phyloP scores from a whole-genome alignment of 257 asterid genomes.

The Ehretia macrophylla region DNA sequence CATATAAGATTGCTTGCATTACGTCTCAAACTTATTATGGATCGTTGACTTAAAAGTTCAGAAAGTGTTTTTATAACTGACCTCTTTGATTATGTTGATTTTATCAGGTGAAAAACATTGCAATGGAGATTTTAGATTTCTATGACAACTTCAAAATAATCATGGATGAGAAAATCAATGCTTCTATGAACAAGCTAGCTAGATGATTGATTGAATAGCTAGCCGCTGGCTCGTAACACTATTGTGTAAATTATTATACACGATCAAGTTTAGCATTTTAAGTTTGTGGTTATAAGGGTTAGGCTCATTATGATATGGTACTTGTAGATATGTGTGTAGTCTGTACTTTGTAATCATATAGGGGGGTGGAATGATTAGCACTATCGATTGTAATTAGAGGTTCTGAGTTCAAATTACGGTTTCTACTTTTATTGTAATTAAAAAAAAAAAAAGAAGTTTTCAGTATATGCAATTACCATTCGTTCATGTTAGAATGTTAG shows the following conservation, averaged over 20 bases:
- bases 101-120: conserved; percentile 87
- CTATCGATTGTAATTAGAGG: too few species aligned
- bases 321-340: background rate
- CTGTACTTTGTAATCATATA: too few species aligned
- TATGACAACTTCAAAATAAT: conserved; percentile 73
- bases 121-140: conserved; percentile 86
- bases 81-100: background rate
- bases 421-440: too few species aligned
- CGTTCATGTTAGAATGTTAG: too few species aligned
- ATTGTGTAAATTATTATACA: background rate
- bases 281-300: too few species aligned
- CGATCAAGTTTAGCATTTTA: too few species aligned
- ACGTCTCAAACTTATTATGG: background rate
- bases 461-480: too few species aligned
- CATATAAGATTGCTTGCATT: background rate
- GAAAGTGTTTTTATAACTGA: background rate
- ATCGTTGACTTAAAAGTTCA: background rate
- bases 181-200: conserved; percentile 71
- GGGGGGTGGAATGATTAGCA: too few species aligned
- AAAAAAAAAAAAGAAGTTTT: too few species aligned
- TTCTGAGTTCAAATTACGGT: too few species aligned
- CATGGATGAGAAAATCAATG: conserved; percentile 58
- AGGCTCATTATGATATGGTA: background rate
- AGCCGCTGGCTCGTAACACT: background rate
- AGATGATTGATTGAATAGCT: conserved; percentile 19